Conservation (phyloP, 2,329 filamentous ascomycete genomes). For the Pseudocercospora fijiensis region DNA sequence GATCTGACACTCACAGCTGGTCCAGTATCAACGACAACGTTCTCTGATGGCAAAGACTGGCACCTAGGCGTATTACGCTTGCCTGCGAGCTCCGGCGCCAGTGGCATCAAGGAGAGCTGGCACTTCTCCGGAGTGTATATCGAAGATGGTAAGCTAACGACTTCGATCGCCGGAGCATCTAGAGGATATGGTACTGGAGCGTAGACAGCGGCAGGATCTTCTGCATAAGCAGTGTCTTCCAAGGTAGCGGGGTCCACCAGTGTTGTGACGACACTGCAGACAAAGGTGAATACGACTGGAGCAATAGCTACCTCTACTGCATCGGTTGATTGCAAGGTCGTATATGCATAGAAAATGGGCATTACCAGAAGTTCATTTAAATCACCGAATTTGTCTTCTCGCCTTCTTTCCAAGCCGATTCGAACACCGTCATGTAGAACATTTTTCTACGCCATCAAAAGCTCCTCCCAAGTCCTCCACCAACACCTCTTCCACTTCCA, state of each 20-base stretch:
- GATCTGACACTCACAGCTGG: constrained; percentile 59
- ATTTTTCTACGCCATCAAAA: no score
- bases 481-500: no score
- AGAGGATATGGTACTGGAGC: constrained; percentile 10
- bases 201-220: constrained; percentile 8
- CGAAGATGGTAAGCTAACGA: constrained; percentile 54
- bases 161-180: constrained; percentile 28
- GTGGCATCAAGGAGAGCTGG: constrained; percentile 62
- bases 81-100: constrained; percentile 54
- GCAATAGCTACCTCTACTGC: neutral
- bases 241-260: neutral
- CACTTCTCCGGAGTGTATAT: constrained; percentile 72
- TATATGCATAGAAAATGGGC: constrained; percentile 1
- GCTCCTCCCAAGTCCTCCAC: neutral
- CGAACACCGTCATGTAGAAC: no score
- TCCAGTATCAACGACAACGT: constrained; percentile 60
- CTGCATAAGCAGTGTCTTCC: neutral
- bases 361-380: no score
- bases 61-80: constrained; percentile 69
- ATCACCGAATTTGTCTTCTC: neutral
- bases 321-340: constrained; percentile 1
- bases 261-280: neutral
- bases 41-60: constrained; percentile 66
- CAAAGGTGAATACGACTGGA: neutral
- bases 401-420: no score